Evolutionary conservation across 805 yeast species (phyloP), one percentile per base, ranked within the genome.

Genomic region (Candida insectorum): DNA sequence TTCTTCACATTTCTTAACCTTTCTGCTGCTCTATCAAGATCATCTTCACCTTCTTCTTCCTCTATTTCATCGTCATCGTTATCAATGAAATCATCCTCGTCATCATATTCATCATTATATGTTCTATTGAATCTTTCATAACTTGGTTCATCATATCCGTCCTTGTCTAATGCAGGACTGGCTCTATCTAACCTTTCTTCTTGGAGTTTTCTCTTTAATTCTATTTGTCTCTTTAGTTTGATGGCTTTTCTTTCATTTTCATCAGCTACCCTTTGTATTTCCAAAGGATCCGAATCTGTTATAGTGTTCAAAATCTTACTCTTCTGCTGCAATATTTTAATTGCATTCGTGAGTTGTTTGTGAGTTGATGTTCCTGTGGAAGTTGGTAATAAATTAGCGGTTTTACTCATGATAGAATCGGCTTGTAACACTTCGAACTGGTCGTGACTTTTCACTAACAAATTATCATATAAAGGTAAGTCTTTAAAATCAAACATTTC

Each of bases 351-450:
- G 44, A 93, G 71, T 51, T 79, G 77, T 47, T 76, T 72, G 57
- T 91, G 97, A 3, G 95, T 82, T 33, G 75, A 74, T 2, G 97
- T 86, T 28, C 75, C 72, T n/a, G 94, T 86, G 0, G 97, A 87
- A 0, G 96, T 79, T 12, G 98, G 98, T 32, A 88, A 76, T 36
- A 93, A 76, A 54, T 81, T 82, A 49, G 86, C 72, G 2, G 78
- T 58, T 48, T 83, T 79, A 29, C 67, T 71, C 35, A 93, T 63
- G 15, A 76, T 60, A n/a, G 81, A 71, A 31, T 84, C 79, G 14
- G 84, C 73, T 48, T 79, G 81, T 48, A 87, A 73, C 28, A 86
- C 66, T 49, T 82, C 88, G 37, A 79, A 80, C 26, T 73, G 76
- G 36, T 81, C 82, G 49, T 82, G 84, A 20, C 87, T 76, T 18